Percentiles rank a stretch among this genome's conserved stretches.
Conservation (phyloP, 768 basidiomycete species). For the Russula brevipes region DNA sequence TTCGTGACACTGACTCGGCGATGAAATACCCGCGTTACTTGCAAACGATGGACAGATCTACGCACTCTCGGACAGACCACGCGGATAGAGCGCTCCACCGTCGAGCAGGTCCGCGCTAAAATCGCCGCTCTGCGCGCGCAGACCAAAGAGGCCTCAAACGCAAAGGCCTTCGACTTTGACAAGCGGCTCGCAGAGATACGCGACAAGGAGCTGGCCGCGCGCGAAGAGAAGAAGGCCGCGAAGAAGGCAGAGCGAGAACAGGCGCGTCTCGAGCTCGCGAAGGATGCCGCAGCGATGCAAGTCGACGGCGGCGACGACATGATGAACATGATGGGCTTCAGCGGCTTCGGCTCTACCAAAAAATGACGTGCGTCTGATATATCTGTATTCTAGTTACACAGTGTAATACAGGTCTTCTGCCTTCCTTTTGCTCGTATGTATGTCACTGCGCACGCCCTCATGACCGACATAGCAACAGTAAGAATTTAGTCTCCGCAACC, state of each 20-base stretch:
- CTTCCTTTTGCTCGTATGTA: slow-evolving; percentile 12
- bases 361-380: slow-evolving; percentile 42
- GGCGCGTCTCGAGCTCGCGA: slow-evolving; percentile 58
- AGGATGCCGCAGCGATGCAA: slow-evolving; percentile 39
- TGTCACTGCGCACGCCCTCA: slow-evolving; percentile 30
- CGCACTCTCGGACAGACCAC: slow-evolving; percentile 95
- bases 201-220: slow-evolving; percentile 59
- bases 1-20: slow-evolving; percentile 1
- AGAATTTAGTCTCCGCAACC: slow-evolving; percentile 72
- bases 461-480: slow-evolving; percentile 57
- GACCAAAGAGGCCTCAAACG: slow-evolving; percentile 74
- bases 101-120: slow-evolving; percentile 87
- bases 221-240: slow-evolving; percentile 70
- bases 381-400: slow-evolving; percentile 31
- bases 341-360: slow-evolving; percentile 83
- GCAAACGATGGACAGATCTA: slow-evolving; percentile 58
- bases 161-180: slow-evolving; percentile 94
- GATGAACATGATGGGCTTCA: slow-evolving; percentile 85
- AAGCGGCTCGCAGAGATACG: slow-evolving; percentile 79
- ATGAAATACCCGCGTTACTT: background rate
- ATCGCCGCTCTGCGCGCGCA: slow-evolving; percentile 85
- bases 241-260: slow-evolving; percentile 77
- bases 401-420: slow-evolving; percentile 30
- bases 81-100: slow-evolving; percentile 79
- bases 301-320: slow-evolving; percentile 59